Evolutionary conservation across 2,329 filamentous ascomycete species (phyloP).

Genomic region (Alternaria postmessia): DNA sequence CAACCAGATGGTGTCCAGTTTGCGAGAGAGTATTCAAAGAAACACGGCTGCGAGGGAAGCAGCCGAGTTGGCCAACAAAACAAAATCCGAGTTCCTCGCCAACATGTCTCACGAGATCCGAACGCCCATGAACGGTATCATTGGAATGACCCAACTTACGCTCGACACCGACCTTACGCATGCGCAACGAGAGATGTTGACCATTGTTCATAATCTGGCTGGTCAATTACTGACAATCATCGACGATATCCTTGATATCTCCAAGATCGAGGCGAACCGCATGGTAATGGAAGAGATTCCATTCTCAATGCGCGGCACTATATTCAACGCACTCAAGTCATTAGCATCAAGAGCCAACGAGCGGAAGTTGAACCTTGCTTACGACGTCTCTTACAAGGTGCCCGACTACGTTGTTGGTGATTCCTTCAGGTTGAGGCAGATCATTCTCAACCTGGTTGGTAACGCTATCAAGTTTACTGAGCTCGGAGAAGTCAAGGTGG

Average conservation of each 20-base stretch:
- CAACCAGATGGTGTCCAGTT: conserved; percentile 98
- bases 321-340: conserved; percentile 97
- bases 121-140: conserved; percentile 97
- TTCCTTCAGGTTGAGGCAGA: conserved; percentile 93
- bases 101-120: conserved; percentile 99
- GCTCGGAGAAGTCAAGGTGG: conserved; percentile 92
- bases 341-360: conserved; percentile 97
- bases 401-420: conserved; percentile 96
- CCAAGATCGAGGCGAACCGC: conserved; percentile 87
- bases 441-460: conserved; percentile 95
- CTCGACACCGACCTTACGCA: conserved; percentile 92
- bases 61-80: conserved; percentile 95
- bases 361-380: conserved; percentile 90
- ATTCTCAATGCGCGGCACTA: conserved; percentile 90
- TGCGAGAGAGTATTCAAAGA: conserved; percentile 93
- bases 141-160: conserved; percentile 96
- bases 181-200: conserved; percentile 97
- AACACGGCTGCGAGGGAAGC: conserved; percentile 96
- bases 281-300: conserved; percentile 99
- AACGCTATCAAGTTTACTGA: conserved; percentile 99
- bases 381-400: conserved; percentile 90
- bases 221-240: conserved; percentile 98
- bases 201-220: conserved; percentile 95
- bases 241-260: conserved; percentile 76
- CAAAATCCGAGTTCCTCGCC: conserved; percentile 96